These are phyloP conservation scores for Nicotiana attenuata DNA, from an alignment of 257 asterid species.

Conservation along the genomic window DNA sequence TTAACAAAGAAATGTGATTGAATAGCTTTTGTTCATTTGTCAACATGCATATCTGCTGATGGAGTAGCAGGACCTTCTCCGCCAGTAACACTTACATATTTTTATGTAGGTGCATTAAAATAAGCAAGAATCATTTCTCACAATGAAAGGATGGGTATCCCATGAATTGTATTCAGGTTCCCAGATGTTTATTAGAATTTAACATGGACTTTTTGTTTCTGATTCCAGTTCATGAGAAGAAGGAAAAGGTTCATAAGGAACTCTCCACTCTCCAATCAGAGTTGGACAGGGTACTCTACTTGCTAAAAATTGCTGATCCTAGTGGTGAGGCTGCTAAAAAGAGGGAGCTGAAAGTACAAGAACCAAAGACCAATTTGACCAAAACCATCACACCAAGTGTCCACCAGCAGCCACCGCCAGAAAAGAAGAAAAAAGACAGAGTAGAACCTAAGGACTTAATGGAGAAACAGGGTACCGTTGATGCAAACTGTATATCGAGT, in stretches of 20 bases:
- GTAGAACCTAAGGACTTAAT: constrained; percentile 32
- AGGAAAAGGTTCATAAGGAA: constrained; percentile 55
- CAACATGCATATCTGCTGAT: constrained; percentile 1
- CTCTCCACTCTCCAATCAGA: constrained; percentile 63
- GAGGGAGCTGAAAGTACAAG: constrained; percentile 45
- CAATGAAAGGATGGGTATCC: not conserved
- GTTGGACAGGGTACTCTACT: constrained; percentile 76
- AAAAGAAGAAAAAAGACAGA: constrained; percentile 17
- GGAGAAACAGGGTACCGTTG: constrained; percentile 24
- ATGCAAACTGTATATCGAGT: constrained; percentile 34
- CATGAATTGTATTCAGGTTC: not conserved
- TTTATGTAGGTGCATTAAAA: not conserved
- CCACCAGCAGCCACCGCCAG: constrained; percentile 16
- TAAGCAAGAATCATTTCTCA: not conserved
- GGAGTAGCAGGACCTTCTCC: constrained; percentile 1
- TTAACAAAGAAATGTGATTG: not conserved
- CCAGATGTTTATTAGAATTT: not conserved
- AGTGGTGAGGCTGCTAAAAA: constrained; percentile 74
- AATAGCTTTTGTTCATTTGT: not conserved
- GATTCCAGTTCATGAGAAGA: constrained; percentile 56
- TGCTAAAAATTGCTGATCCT: constrained; percentile 93
- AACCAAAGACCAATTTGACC: constrained; percentile 23
- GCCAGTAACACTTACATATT: not conserved
- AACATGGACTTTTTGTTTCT: not conserved
- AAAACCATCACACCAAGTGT: constrained; percentile 24